A percentile compares a stretch with the other conserved stretches of the same genome.
Evolutionary conservation across 805 yeast species (phyloP).

Genomic region (Saturnispora besseyi): DNA sequence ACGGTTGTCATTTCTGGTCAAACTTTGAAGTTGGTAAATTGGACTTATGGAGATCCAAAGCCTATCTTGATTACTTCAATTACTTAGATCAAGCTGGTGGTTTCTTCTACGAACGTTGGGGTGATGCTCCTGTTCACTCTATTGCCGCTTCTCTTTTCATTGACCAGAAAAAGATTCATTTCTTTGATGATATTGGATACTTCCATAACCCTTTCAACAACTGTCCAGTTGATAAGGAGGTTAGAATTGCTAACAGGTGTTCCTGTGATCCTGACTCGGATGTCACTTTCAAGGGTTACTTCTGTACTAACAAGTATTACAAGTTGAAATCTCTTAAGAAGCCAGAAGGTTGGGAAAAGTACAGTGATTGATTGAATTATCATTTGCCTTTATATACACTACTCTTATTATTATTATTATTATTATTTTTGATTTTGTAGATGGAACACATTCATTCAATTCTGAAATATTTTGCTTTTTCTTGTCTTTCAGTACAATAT

Average conservation of each 20-base stretch:
- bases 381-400: background rate
- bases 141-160: slow-evolving; percentile 76
- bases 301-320: slow-evolving; percentile 61
- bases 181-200: slow-evolving; percentile 81
- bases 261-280: slow-evolving; percentile 64
- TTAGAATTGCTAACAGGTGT: slow-evolving; percentile 57
- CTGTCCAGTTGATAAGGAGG: slow-evolving; percentile 62
- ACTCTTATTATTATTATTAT: background rate
- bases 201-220: slow-evolving; percentile 73
- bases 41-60: slow-evolving; percentile 65
- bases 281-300: slow-evolving; percentile 67
- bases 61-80: slow-evolving; percentile 63
- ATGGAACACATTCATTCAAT: background rate
- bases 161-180: slow-evolving; percentile 61
- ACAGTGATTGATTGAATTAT: slow-evolving; percentile 27
- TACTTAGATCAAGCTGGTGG: slow-evolving; percentile 75
- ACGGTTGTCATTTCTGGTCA: slow-evolving; percentile 86
- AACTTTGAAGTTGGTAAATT: slow-evolving; percentile 77
- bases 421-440: background rate
- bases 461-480: background rate
- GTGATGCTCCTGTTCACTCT: slow-evolving; percentile 89
- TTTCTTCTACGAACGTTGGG: slow-evolving; percentile 92
- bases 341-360: slow-evolving; percentile 65
- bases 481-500: background rate
- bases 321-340: slow-evolving; percentile 45